phyloP scores from a whole-genome alignment of 345 rosid genomes.

The Erucastrum elatum region DNA sequence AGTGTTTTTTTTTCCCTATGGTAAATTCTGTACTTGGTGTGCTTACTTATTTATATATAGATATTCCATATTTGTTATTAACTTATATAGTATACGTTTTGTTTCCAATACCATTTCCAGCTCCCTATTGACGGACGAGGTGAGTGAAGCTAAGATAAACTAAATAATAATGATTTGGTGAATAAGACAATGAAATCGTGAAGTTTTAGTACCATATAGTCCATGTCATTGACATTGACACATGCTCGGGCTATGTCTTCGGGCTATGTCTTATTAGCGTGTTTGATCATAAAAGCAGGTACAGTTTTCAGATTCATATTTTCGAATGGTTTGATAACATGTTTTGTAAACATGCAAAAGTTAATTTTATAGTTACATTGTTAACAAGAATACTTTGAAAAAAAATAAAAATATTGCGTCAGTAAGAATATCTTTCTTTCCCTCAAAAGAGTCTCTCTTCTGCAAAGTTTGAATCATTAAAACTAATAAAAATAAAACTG shows the following conservation, averaged over 20 bases:
- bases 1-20: not conserved
- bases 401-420: too few relatives aligned
- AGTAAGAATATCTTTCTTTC: too few relatives aligned
- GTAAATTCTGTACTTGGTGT: not conserved
- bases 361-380: not conserved
- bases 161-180: not conserved
- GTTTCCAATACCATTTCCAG: not conserved
- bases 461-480: not conserved
- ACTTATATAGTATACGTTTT: not conserved
- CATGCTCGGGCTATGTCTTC: not conserved
- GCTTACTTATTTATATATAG: not conserved
- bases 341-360: not conserved
- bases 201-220: not conserved
- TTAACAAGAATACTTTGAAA: not conserved
- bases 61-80: not conserved
- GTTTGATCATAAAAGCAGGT: not conserved
- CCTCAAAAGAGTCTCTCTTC: too few relatives aligned
- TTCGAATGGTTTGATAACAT: not conserved
- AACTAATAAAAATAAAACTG: not conserved
- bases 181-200: not conserved
- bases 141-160: not conserved
- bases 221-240: conserved; percentile 4
- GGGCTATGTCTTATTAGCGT: not conserved
- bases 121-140: conserved; percentile 14
- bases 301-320: not conserved